Conservation (phyloP, 192 early-diverging fungal genomes). For the Entophlyctis helioformis region DNA sequence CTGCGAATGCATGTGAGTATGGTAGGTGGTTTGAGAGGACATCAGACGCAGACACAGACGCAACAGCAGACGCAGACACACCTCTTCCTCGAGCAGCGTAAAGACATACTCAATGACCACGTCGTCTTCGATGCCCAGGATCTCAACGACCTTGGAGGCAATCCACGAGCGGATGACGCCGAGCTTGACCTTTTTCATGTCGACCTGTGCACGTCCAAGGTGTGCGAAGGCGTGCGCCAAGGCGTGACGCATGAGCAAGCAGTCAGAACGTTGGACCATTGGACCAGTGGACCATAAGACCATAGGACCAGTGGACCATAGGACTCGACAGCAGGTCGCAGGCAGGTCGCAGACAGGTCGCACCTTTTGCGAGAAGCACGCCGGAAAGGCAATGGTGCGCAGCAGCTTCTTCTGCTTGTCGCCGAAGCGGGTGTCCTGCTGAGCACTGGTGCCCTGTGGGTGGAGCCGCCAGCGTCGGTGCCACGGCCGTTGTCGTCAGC, state of each 20-base stretch:
- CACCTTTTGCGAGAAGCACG: conserved; percentile 65
- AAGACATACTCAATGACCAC: conserved; percentile 79
- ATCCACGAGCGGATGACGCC: conserved; percentile 86
- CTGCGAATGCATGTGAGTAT: not conserved
- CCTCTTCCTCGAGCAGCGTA: conserved; percentile 66
- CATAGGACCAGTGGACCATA: too few relatives aligned
- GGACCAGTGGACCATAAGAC: too few relatives aligned
- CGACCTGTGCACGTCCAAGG: conserved; percentile 41
- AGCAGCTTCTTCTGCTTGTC: conserved; percentile 77
- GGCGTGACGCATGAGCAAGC: too few relatives aligned
- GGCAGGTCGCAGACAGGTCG: too few relatives aligned
- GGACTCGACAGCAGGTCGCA: too few relatives aligned
- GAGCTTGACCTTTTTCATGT: conserved; percentile 82
- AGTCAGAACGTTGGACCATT: too few relatives aligned
- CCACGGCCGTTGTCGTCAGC: not conserved
- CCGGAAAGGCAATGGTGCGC: conserved; percentile 66
- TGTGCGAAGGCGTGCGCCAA: not conserved
- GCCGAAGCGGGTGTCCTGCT: conserved; percentile 66
- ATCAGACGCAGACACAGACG: not conserved
- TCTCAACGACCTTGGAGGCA: conserved; percentile 46
- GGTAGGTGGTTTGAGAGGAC: not conserved
- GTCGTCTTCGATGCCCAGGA: conserved; percentile 91
- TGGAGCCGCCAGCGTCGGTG: not conserved
- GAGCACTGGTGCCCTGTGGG: conserved; percentile 45
- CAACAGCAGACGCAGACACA: conserved; percentile 11